Evolutionary conservation across 495 filamentous ascomycete genomes (phyloP), one percentile per base, ranked within the genome.

Genomic region (Penicillium bovifimosum): DNA sequence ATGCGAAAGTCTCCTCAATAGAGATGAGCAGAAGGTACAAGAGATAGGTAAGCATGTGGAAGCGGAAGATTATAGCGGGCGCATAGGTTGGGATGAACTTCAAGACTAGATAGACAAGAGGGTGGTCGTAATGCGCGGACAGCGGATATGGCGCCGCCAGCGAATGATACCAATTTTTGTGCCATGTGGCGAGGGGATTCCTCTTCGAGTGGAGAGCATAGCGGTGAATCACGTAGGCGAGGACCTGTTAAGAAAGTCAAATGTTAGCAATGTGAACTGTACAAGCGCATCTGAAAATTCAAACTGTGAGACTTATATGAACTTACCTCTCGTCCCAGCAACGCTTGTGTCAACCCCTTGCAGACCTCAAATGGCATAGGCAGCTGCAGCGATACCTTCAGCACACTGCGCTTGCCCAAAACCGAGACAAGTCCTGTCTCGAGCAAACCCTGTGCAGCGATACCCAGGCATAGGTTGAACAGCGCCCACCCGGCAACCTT

Each of bases 41-140:
- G 43, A 90, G 76, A 73, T 83, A 95, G 1, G 88, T 91, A 45
- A 96, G 73, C 42, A 95, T 74, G 68, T 96, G 91, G 47, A 79
- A 83, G 62, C 71, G 85, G 70, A 80, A 85, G 13, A 76, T 64
- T 53, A 75, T 62, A 1, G 86, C 84, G 8, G 91, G 89, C 3
- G 86, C 58, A 65, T 89, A 91, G 14, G 82, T 77, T 0, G 91
- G 91, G 16, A 91, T 33, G 59, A 88, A 87, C 41, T 76, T 81
- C 47, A 74, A 70, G 9, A 95, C 58, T 1, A 95, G 68, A 55
- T 90, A 86, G 5, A 80, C 71, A n/a, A 86, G 28, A 0, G 91
- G 90, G 57, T 96, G 89, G 67, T 96, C 90, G 63, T 88, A 89
- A 61, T 85, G 84, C 35, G 77, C 85, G 55, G 77, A 81, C 41